Evolutionary conservation across 148 eudicot genomes (phyloP), one percentile per base, ranked within the genome.

Genomic region (Chenopodium formosanum): DNA sequence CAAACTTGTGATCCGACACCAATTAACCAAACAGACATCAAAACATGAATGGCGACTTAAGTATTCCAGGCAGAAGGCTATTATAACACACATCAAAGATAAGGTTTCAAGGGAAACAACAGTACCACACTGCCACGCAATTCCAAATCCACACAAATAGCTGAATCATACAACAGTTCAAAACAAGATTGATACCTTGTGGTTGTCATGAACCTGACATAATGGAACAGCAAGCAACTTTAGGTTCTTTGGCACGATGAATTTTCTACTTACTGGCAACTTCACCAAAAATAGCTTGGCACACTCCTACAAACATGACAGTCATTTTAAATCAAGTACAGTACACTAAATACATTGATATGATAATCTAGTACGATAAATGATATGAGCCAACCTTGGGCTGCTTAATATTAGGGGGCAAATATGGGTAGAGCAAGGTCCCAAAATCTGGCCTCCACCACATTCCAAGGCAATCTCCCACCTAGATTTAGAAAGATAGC

Each of bases 371-470:
- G 53, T 4, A 63, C 19, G 11, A 3, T 63, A 48, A 23, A 0
- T 11, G 22, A 56, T 9, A n/a, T 7, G 48, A 58, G 58, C 46
- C 27, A 12, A 6, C 97, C 90, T 93, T 93, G 9, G 97, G 94
- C 82, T 69, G 82, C 85, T 84, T 90, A 23, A 88, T 82, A 78
- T 85, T 87, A 79, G 94, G 91, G 75, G 90, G 94, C 78, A 91
- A 77, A 83, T 87, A 91, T 20, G 94, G 97, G 40, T 37, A 37
- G 66, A 87, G 73, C 79, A 90, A 52, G 32, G 91, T 74, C 75
- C 89, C 94, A 65, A 89, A 93, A 64, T 91, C 88, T 22, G 90
- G 85, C 80, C 85, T 89, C 97, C 97, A 91, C 97, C 94, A 93
- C 82, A 84, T 91, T 47, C 93, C 94, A 40, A 93, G 88, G 80